Evolutionary conservation across 78 protist genomes (phyloP).

Genomic region (Dictyostelium brefeldianum): DNA sequence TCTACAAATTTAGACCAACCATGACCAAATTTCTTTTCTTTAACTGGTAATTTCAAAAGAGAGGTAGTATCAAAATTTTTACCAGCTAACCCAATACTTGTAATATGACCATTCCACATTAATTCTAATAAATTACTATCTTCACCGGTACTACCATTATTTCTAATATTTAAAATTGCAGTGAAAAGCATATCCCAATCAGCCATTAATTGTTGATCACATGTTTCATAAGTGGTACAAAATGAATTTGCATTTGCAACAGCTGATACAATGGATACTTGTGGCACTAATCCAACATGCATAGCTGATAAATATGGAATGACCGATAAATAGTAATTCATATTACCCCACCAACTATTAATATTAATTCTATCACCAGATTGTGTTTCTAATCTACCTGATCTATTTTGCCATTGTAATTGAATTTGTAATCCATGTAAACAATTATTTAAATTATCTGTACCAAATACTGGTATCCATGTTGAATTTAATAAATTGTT

Average conservation of each 20-base stretch:
- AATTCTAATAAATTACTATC: neutral
- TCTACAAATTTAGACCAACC: slow-evolving; percentile 69
- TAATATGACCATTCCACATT: slow-evolving; percentile 67
- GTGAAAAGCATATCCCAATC: slow-evolving; percentile 27
- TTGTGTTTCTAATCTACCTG: slow-evolving; percentile 23
- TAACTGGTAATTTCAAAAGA: neutral
- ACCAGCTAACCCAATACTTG: neutral
- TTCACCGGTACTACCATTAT: neutral
- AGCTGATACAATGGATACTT: neutral
- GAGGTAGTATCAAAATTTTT: neutral
- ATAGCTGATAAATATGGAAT: slow-evolving; percentile 60
- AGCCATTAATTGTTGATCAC: neutral
- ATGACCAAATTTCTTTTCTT: slow-evolving; percentile 38
- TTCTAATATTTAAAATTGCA: neutral
- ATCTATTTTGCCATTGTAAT: slow-evolving; percentile 33
- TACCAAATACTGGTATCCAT: slow-evolving; percentile 31
- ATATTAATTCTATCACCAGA: neutral
- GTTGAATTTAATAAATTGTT: neutral
- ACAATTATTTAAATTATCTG: slow-evolving; percentile 26
- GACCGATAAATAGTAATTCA: slow-evolving; percentile 64
- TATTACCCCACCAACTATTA: slow-evolving; percentile 49
- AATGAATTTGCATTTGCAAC: neutral
- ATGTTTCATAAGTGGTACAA: slow-evolving; percentile 10
- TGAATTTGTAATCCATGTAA: slow-evolving; percentile 39
- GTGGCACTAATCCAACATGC: slow-evolving; percentile 21